A percentile compares a stretch with the other conserved stretches of the same genome.
These are phyloP conservation scores for Excoecaria agallocha DNA, from an alignment of 345 rosid species.

Conservation along the genomic window DNA sequence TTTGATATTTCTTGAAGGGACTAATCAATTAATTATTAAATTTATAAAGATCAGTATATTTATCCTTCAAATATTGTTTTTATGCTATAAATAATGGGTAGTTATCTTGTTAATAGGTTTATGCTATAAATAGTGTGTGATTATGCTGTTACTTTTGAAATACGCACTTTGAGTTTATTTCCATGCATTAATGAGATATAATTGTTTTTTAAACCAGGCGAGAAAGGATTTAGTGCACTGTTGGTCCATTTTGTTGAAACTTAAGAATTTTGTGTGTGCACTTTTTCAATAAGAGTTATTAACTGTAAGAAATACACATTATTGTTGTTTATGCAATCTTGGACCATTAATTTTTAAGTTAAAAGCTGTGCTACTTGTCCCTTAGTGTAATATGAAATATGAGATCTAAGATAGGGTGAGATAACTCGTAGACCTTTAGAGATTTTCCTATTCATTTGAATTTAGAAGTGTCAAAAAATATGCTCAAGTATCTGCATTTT, in stretches of 20 bases:
- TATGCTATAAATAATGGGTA: too few species aligned
- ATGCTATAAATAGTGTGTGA: too few species aligned
- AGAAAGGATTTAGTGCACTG: conserved; percentile 90
- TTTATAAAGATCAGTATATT: too few species aligned
- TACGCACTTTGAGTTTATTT: not conserved
- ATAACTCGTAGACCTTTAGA: not conserved
- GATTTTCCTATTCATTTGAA: not conserved
- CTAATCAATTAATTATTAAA: too few species aligned
- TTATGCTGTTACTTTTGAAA: too few species aligned
- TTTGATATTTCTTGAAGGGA: too few species aligned
- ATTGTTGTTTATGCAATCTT: too few species aligned
- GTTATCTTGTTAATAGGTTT: too few species aligned
- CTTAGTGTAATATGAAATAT: too few species aligned
- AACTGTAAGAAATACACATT: too few species aligned
- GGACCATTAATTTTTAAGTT: conserved; percentile 5
- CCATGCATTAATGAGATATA: not conserved
- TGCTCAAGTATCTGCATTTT: not conserved
- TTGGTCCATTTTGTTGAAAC: conserved; percentile 87
- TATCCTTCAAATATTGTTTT: too few species aligned
- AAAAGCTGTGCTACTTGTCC: not conserved
- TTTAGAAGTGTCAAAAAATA: not conserved
- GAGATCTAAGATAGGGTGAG: not conserved
- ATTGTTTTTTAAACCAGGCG: conserved; percentile 40
- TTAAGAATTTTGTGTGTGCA: conserved; percentile 64
- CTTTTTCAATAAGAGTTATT: conserved; percentile 80